Conservation (phyloP, 257 asterid species). For the Paraleonurus japonicus region DNA sequence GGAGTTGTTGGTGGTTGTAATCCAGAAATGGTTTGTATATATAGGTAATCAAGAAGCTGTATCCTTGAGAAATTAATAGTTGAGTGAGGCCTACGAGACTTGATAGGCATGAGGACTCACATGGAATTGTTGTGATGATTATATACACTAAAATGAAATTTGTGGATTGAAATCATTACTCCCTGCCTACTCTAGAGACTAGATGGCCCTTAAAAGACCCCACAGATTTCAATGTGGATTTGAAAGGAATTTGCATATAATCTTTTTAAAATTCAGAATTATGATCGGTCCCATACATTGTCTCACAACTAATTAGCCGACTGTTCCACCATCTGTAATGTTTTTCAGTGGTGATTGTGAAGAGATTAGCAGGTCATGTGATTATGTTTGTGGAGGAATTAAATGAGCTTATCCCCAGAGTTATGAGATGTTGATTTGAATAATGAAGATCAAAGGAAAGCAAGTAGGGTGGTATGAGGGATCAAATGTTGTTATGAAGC, state of each 20-base stretch:
- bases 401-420: no score
- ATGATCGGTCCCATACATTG: background rate
- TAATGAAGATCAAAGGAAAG: no score
- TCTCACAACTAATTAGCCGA: background rate
- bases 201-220: background rate
- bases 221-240: background rate
- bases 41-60: background rate
- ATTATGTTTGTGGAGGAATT: background rate
- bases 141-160: background rate
- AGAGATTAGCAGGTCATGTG: background rate
- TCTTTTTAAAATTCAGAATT: background rate
- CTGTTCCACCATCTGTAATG: background rate
- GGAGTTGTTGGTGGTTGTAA: background rate
- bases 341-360: background rate
- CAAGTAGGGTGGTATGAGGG: no score
- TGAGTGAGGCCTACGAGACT: no score
- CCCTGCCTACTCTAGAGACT: background rate
- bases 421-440: no score
- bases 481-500: no score
- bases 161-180: background rate
- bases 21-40: background rate
- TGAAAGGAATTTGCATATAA: background rate
- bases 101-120: background rate
- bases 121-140: background rate
- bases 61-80: background rate